Percentiles rank a stretch among this genome's conserved stretches.
Evolutionary conservation across 495 filamentous ascomycete species (phyloP).

Genomic region (Elaphomyces granulatus): DNA sequence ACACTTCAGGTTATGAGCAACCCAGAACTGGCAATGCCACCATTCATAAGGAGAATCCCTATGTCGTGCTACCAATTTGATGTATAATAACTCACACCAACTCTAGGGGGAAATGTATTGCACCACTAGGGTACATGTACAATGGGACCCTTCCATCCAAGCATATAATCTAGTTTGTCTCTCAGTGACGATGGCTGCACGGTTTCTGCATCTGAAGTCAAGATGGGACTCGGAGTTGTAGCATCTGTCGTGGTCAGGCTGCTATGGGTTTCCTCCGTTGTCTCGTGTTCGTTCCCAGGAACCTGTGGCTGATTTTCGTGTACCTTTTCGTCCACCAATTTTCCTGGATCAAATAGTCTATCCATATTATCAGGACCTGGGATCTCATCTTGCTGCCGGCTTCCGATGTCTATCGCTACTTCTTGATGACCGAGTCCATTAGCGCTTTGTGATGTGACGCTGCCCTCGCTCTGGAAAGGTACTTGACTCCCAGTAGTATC

Average conservation of each 20-base stretch:
- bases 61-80: no score
- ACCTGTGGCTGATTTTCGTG: neutral
- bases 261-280: neutral
- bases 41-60: no score
- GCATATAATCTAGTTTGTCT: constrained; percentile 23
- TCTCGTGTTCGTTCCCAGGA: neutral
- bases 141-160: constrained; percentile 25
- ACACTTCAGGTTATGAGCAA: no score
- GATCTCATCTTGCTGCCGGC: neutral
- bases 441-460: neutral
- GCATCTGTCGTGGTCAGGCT: neutral
- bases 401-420: neutral
- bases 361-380: neutral
- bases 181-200: constrained; percentile 4
- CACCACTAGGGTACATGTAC: no score
- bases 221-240: neutral
- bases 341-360: neutral
- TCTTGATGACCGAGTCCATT: neutral
- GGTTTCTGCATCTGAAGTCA: neutral
- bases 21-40: no score
- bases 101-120: no score
- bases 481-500: neutral
- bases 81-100: no score
- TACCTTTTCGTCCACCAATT: neutral
- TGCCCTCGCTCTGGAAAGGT: no score